Evolutionary conservation across 108 stramenopile species (phyloP).

Genomic region (Hondaea fermentalgiana): DNA sequence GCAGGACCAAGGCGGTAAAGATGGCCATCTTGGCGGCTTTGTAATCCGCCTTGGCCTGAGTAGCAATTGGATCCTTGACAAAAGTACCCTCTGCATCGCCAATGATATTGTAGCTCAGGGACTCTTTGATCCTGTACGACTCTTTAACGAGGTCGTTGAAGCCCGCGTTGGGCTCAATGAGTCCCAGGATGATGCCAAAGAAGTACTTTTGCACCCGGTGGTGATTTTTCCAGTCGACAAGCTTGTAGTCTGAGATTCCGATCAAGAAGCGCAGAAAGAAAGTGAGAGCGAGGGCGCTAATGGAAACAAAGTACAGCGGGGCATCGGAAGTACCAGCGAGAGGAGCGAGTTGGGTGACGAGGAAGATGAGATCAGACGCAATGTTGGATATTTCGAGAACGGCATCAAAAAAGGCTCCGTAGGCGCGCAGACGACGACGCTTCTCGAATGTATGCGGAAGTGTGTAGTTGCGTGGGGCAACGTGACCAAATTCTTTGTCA

Average conservation of each 20-base stretch:
- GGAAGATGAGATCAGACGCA: not conserved
- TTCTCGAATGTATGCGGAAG: too few species aligned
- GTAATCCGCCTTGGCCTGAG: not conserved
- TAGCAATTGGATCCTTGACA: not conserved
- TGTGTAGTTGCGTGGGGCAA: too few species aligned
- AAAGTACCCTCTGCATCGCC: not conserved
- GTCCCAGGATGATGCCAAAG: not conserved
- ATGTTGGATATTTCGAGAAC: too few species aligned
- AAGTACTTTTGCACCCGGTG: not conserved
- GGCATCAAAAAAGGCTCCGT: too few species aligned
- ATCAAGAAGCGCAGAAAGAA: not conserved
- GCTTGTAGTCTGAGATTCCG: not conserved
- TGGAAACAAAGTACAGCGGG: not conserved
- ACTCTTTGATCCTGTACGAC: not conserved
- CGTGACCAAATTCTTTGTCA: too few species aligned
- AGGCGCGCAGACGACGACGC: too few species aligned
- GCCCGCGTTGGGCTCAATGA: not conserved
- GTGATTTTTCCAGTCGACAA: not conserved
- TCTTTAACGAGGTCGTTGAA: not conserved
- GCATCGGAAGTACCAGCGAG: not conserved
- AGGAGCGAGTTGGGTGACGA: not conserved
- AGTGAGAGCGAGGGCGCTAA: not conserved
- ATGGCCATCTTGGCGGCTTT: not conserved
- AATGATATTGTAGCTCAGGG: not conserved
- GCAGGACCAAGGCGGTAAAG: not conserved